Evolutionary conservation across 2,329 filamentous ascomycete genomes (phyloP).

Genomic region (Didymella pinodella): DNA sequence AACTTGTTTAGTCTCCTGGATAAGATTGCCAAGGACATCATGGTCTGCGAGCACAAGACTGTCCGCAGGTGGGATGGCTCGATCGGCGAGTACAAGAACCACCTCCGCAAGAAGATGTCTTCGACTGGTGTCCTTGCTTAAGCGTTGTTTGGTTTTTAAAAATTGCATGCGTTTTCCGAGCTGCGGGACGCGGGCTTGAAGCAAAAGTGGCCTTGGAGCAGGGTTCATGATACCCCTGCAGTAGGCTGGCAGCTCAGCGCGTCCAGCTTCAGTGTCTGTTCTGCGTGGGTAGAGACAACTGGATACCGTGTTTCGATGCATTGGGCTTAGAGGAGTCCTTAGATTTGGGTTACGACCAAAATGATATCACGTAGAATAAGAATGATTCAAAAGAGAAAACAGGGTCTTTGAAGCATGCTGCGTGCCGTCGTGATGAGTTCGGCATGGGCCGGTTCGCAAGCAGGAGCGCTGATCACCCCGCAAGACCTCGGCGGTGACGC

Average conservation of each 20-base stretch:
- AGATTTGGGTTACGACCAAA: constrained; percentile 48
- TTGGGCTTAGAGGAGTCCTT: constrained; percentile 52
- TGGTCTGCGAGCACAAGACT: constrained; percentile 98
- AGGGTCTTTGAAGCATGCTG: background rate
- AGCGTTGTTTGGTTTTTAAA: constrained; percentile 28
- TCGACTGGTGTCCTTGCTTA: constrained; percentile 81
- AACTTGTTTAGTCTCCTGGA: constrained; percentile 79
- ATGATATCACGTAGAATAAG: constrained; percentile 42
- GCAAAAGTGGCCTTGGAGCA: constrained; percentile 44
- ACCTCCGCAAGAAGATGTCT: constrained; percentile 99
- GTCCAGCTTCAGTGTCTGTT: constrained; percentile 46
- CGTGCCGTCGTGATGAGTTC: background rate
- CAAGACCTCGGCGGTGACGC: constrained; percentile 16
- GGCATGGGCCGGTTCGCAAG: background rate
- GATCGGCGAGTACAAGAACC: constrained; percentile 97
- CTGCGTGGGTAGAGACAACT: constrained; percentile 44
- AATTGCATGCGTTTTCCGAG: constrained; percentile 40
- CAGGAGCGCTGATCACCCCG: constrained; percentile 14
- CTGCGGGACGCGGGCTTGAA: constrained; percentile 35
- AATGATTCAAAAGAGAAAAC: constrained; percentile 8
- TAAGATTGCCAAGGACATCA: constrained; percentile 99
- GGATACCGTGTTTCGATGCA: constrained; percentile 48
- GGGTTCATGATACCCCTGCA: constrained; percentile 42
- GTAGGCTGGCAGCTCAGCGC: constrained; percentile 45
- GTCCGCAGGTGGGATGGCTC: constrained; percentile 86